These are phyloP conservation scores for Thalassiosira livingstoniorum DNA, from an alignment of 352 stramenopile species.

Conservation along the genomic window DNA sequence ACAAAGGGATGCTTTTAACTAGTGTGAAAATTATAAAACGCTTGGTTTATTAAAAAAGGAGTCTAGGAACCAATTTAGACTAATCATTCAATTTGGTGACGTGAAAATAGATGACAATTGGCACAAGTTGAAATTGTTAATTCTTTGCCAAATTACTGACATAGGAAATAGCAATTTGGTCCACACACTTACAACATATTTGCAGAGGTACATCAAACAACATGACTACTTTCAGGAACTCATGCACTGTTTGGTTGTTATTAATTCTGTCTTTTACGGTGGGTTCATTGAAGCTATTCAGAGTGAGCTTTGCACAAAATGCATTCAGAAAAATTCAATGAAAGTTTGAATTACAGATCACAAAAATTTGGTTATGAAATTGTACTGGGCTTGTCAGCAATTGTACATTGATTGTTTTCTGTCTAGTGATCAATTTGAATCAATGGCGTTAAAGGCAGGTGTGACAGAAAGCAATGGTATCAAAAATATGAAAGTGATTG, in stretches of 20 bases:
- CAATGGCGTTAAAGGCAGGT: background rate
- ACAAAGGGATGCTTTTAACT: background rate
- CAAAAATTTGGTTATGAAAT: background rate
- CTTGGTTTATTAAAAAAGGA: background rate
- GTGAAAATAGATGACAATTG: background rate
- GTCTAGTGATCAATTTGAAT: background rate
- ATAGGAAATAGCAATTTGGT: background rate
- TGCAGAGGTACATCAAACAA: background rate
- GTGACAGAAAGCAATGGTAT: too few species aligned
- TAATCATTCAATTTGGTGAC: background rate
- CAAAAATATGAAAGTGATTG: too few species aligned
- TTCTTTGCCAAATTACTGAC: background rate
- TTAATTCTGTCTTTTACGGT: background rate
- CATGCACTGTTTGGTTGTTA: background rate
- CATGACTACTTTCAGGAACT: background rate
- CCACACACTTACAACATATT: background rate
- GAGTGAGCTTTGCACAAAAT: background rate
- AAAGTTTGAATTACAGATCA: background rate
- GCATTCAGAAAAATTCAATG: background rate
- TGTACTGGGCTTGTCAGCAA: background rate
- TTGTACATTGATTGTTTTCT: background rate
- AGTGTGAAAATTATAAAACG: background rate
- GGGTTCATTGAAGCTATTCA: background rate
- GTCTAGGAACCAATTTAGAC: background rate
- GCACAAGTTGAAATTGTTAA: background rate